phyloP scores from a whole-genome alignment of 805 yeast species.

The Pichia sporocuriosa region DNA sequence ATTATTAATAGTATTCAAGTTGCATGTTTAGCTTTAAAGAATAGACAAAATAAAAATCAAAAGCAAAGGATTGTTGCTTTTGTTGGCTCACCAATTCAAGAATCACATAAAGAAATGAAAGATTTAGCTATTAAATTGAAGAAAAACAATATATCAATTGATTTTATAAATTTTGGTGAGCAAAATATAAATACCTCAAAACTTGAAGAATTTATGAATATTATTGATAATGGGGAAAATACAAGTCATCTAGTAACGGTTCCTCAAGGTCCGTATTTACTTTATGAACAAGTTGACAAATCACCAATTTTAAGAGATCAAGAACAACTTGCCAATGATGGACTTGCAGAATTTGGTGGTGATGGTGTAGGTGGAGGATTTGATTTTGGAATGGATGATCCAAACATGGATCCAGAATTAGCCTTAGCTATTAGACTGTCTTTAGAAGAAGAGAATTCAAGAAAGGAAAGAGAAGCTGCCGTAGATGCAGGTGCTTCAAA shows the following conservation, averaged over 20 bases:
- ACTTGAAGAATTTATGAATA: slow-evolving; percentile 69
- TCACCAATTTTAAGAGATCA: slow-evolving; percentile 69
- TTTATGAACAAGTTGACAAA: slow-evolving; percentile 73
- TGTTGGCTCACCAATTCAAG: slow-evolving; percentile 79
- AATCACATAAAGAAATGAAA: slow-evolving; percentile 63
- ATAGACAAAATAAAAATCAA: slow-evolving; percentile 91
- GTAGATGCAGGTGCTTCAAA: slow-evolving; percentile 28
- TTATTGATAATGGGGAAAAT: slow-evolving; percentile 41
- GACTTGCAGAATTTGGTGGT: slow-evolving; percentile 34
- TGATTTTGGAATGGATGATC: slow-evolving; percentile 68
- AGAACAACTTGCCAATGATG: slow-evolving; percentile 36
- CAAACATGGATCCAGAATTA: slow-evolving; percentile 92
- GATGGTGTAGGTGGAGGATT: slow-evolving; percentile 37
- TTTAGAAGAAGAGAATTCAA: slow-evolving; percentile 86
- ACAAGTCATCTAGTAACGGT: slow-evolving; percentile 78
- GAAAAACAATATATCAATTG: slow-evolving; percentile 87
- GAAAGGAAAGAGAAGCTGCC: slow-evolving; percentile 66
- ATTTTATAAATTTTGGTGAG: slow-evolving; percentile 89
- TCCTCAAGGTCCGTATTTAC: slow-evolving; percentile 79
- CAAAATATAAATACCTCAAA: slow-evolving; percentile 68
- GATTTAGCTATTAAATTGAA: slow-evolving; percentile 87
- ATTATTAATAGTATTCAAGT: slow-evolving; percentile 84
- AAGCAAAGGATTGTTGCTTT: slow-evolving; percentile 85
- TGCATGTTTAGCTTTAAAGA: slow-evolving; percentile 88
- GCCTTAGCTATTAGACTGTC: slow-evolving; percentile 94